A percentile compares a stretch with the other conserved stretches of the same genome.
Evolutionary conservation across 192 early-diverging fungal species (phyloP).

Genomic region (Backusella liffmaniae): DNA sequence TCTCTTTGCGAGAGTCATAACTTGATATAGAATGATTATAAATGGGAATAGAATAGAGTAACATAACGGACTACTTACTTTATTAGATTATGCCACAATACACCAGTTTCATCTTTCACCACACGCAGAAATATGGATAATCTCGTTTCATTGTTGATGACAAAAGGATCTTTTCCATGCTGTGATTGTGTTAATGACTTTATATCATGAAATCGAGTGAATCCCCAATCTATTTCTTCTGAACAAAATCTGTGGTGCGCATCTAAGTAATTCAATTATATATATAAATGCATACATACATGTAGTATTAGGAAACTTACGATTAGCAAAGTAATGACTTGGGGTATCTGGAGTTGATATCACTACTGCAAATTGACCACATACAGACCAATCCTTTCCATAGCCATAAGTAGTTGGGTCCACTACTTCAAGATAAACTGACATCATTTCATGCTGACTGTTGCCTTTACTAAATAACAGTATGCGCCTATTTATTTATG

Average conservation of each 20-base stretch:
- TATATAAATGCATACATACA: neutral
- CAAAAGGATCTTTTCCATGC: conserved; percentile 40
- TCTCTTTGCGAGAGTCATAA: conserved; percentile 86
- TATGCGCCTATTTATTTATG: conserved; percentile 68
- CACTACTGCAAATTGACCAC: conserved; percentile 77
- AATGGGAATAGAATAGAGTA: no score
- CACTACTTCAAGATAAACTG: conserved; percentile 77
- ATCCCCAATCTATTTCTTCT: conserved; percentile 94
- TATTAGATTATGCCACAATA: conserved; percentile 92
- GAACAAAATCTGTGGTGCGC: conserved; percentile 83
- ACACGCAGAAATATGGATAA: conserved; percentile 76
- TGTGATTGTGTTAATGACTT: conserved; percentile 38
- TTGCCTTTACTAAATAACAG: conserved; percentile 92
- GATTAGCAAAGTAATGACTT: conserved; percentile 47
- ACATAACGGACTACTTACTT: conserved; percentile 48
- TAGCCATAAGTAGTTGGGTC: conserved; percentile 55
- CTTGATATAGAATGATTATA: conserved; percentile 27
- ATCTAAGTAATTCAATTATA: conserved; percentile 19
- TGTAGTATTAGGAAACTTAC: conserved; percentile 22
- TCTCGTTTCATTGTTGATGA: conserved; percentile 63
- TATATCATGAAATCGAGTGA: conserved; percentile 72
- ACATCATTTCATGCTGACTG: conserved; percentile 61
- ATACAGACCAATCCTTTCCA: conserved; percentile 69
- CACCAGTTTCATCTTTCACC: conserved; percentile 86
- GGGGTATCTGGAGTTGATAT: conserved; percentile 76